phyloP scores from a whole-genome alignment of 495 filamentous ascomycete species.

The Terfezia claveryi region DNA sequence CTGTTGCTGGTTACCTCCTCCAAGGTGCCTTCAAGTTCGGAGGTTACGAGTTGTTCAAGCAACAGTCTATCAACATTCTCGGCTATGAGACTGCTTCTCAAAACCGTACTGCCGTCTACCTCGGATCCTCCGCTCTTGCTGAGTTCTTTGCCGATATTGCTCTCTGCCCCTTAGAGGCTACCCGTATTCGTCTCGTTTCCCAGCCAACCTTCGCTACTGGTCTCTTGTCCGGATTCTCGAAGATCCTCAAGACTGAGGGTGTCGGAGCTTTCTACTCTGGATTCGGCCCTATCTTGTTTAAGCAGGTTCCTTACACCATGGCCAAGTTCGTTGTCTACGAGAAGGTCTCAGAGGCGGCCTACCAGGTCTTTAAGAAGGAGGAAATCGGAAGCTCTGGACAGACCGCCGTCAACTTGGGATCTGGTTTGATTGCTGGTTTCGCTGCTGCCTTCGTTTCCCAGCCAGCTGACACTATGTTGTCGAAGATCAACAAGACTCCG shows the following conservation, averaged over 20 bases:
- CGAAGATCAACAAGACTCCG: slow-evolving; percentile 99
- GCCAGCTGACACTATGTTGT: slow-evolving; percentile 96
- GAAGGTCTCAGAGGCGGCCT: slow-evolving; percentile 74
- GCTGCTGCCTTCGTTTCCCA: slow-evolving; percentile 90
- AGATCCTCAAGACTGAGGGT: slow-evolving; percentile 72
- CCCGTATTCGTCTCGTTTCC: slow-evolving; percentile 84
- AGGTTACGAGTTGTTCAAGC: slow-evolving; percentile 91
- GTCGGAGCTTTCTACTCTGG: slow-evolving; percentile 81
- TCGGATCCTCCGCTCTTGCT: slow-evolving; percentile 58
- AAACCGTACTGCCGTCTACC: slow-evolving; percentile 76
- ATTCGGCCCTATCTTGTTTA: slow-evolving; percentile 84
- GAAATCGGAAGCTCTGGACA: slow-evolving; percentile 47
- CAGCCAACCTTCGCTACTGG: slow-evolving; percentile 70
- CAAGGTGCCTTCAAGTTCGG: slow-evolving; percentile 92
- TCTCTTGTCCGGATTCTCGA: slow-evolving; percentile 58
- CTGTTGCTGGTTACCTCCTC: slow-evolving; percentile 80
- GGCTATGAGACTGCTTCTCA: slow-evolving; percentile 58
- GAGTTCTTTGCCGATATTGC: slow-evolving; percentile 92
- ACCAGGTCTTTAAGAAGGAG: slow-evolving; percentile 51
- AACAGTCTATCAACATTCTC: slow-evolving; percentile 64
- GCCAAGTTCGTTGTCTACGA: slow-evolving; percentile 99
- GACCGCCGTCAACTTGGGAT: slow-evolving; percentile 81
- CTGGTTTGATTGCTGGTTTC: slow-evolving; percentile 92
- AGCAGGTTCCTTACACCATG: slow-evolving; percentile 99
- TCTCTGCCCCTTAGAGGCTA: slow-evolving; percentile 83